A percentile compares a stretch with the other conserved stretches of the same genome.
phyloP scores from a whole-genome alignment of 148 eudicot species.

The Cornus suecica region DNA sequence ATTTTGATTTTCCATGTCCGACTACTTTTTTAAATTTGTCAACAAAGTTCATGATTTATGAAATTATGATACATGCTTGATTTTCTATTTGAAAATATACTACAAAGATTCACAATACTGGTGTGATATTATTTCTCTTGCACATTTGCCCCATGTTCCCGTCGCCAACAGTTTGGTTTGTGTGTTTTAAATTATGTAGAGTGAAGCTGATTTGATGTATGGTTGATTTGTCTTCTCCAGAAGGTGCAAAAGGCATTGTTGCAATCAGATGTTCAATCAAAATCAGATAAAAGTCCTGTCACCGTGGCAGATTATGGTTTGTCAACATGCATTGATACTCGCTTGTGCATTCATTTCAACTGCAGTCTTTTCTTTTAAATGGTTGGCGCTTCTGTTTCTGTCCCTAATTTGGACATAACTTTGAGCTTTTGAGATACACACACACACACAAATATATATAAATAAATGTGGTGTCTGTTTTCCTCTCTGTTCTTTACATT shows the following conservation, averaged over 20 bases:
- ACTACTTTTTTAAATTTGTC: too few relatives aligned
- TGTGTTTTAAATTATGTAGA: neutral
- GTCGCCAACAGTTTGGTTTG: neutral
- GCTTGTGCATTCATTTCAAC: slow-evolving; percentile 4
- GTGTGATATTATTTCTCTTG: neutral
- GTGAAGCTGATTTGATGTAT: slow-evolving; percentile 6
- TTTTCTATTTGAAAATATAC: too few relatives aligned
- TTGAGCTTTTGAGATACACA: neutral
- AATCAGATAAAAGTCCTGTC: slow-evolving; percentile 90
- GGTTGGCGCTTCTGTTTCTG: neutral
- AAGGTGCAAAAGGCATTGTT: slow-evolving; percentile 84
- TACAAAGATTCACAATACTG: neutral
- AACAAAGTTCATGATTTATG: too few relatives aligned
- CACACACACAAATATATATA: too few relatives aligned
- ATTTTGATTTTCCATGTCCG: neutral
- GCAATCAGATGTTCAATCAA: slow-evolving; percentile 93
- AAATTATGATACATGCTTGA: too few relatives aligned
- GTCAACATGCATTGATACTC: slow-evolving; percentile 14
- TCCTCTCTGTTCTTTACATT: neutral
- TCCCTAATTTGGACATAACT: neutral
- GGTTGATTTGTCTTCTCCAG: slow-evolving; percentile 37
- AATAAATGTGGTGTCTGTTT: too few relatives aligned
- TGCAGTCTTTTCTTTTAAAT: neutral
- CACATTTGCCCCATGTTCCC: neutral
- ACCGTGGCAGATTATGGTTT: slow-evolving; percentile 97